Conservation (phyloP, 495 filamentous ascomycete genomes). For the Cercophora newfieldiana region DNA sequence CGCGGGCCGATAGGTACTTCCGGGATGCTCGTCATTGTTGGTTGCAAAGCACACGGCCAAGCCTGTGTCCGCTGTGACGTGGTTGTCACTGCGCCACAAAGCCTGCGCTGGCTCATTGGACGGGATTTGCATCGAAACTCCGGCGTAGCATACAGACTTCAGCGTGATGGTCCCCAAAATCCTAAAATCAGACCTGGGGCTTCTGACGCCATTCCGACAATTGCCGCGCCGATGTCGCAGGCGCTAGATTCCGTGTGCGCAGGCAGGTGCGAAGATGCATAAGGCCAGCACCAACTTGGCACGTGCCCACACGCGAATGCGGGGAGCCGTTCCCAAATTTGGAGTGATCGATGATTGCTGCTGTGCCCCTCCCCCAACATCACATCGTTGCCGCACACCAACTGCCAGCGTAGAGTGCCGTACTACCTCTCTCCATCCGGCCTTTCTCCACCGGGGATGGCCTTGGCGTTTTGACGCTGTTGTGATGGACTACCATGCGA, state of each 20-base stretch:
- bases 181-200: background rate
- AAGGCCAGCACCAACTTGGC: background rate
- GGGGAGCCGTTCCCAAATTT: constrained; percentile 13
- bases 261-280: background rate
- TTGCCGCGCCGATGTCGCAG: constrained; percentile 13
- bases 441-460: background rate
- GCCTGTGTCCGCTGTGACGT: background rate
- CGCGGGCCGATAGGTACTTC: background rate
- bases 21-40: background rate
- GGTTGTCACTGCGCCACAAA: background rate
- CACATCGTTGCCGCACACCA: background rate
- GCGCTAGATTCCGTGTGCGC: background rate
- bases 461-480: constrained; percentile 10
- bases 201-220: constrained; percentile 10
- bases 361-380: background rate
- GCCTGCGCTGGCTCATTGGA: background rate
- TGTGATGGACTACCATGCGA: constrained; percentile 44
- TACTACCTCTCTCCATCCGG: background rate
- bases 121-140: background rate
- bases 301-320: constrained; percentile 18
- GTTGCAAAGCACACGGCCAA: background rate
- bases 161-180: background rate
- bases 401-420: background rate
- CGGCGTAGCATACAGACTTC: background rate
- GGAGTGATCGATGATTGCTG: background rate